These are phyloP conservation scores for Candida gorgasii DNA, from an alignment of 805 yeast genomes.

Conservation along the genomic window DNA sequence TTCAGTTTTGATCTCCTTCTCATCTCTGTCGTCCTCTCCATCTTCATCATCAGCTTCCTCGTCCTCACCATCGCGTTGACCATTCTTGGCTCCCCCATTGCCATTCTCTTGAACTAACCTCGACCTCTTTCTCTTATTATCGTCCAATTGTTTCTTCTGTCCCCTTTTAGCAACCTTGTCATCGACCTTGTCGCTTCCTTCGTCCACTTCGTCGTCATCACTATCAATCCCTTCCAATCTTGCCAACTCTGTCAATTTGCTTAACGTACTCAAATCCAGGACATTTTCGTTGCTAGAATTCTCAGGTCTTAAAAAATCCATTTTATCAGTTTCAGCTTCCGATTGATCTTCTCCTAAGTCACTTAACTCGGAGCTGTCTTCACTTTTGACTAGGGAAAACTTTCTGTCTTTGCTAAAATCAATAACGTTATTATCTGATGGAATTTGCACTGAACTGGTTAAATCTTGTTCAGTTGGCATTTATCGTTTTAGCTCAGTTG, in stretches of 20 bases:
- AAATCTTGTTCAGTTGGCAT: slow-evolving; percentile 7
- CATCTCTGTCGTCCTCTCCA: slow-evolving; percentile 9
- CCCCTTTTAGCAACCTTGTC: slow-evolving; percentile 4
- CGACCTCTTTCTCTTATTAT: slow-evolving; percentile 1
- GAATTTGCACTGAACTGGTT: neutral
- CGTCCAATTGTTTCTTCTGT: slow-evolving; percentile 1
- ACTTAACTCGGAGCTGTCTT: slow-evolving; percentile 44
- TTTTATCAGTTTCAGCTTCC: slow-evolving; percentile 89
- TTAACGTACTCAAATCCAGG: slow-evolving; percentile 40
- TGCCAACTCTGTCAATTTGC: slow-evolving; percentile 45
- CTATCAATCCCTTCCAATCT: slow-evolving; percentile 38
- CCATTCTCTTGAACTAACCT: slow-evolving; percentile 2
- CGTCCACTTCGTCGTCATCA: slow-evolving; percentile 23
- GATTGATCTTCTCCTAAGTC: slow-evolving; percentile 65
- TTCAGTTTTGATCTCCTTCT: slow-evolving; percentile 10
- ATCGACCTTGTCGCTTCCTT: too few species aligned
- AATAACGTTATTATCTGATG: slow-evolving; percentile 1
- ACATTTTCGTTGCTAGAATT: slow-evolving; percentile 20
- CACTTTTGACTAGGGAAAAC: slow-evolving; percentile 9
- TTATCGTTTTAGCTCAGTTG: slow-evolving; percentile 5
- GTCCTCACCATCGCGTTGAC: neutral
- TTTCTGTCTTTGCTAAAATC: slow-evolving; percentile 4
- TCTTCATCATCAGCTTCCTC: slow-evolving; percentile 14
- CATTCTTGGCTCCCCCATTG: neutral
- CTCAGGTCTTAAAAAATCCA: slow-evolving; percentile 55